Evolutionary conservation across 805 yeast genomes (phyloP).

Genomic region (Starmerella kuoi): DNA sequence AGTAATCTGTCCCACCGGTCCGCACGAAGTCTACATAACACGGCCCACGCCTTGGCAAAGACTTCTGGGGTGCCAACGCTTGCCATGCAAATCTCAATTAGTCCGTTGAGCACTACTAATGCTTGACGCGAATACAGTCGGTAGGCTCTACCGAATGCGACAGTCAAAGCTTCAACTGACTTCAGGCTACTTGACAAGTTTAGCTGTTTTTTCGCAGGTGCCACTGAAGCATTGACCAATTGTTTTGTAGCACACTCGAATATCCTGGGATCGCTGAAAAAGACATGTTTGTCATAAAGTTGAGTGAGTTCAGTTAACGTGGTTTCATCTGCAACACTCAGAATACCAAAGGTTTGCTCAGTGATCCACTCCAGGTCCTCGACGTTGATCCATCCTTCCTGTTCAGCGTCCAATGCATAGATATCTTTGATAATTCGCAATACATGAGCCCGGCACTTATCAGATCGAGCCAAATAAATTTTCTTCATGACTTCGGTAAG

Average conservation of each 20-base stretch:
- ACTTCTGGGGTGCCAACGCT: constrained; percentile 12
- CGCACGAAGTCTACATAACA: constrained; percentile 19
- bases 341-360: constrained; percentile 8
- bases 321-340: constrained; percentile 10
- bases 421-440: constrained; percentile 19
- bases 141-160: constrained; percentile 9
- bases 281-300: constrained; percentile 14
- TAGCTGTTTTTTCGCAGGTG: background rate
- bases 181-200: background rate
- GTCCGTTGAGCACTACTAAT: constrained; percentile 6
- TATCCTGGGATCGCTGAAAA: constrained; percentile 4
- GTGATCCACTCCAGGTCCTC: constrained; percentile 13
- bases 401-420: constrained; percentile 11
- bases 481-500: constrained; percentile 35
- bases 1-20: constrained; percentile 15
- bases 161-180: constrained; percentile 11
- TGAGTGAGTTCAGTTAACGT: constrained; percentile 9
- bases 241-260: constrained; percentile 10
- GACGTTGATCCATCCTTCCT: constrained; percentile 15
- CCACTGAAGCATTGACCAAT: constrained; percentile 4
- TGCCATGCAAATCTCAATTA: constrained; percentile 11
- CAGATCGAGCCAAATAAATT: constrained; percentile 30
- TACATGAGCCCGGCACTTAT: constrained; percentile 23
- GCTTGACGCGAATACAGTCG: constrained; percentile 6
- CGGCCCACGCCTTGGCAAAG: constrained; percentile 19